These are phyloP conservation scores for Magnaporthiopsis rhizophila DNA, from an alignment of 2,329 filamentous ascomycete genomes.

Conservation along the genomic window DNA sequence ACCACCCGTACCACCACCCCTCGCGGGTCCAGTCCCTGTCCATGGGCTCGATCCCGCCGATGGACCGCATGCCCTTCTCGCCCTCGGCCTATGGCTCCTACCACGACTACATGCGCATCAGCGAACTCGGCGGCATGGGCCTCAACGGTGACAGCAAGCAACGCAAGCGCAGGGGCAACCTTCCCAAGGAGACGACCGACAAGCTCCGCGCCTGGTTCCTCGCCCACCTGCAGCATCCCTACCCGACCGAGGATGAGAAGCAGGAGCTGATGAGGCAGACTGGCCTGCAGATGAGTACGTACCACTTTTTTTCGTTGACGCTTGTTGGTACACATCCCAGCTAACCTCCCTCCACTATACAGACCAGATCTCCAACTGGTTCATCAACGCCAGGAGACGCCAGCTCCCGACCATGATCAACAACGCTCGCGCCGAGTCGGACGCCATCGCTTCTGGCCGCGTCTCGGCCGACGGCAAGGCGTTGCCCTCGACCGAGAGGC, in stretches of 20 bases:
- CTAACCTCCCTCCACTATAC: slow-evolving; percentile 1
- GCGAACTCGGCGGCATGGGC: slow-evolving; percentile 29
- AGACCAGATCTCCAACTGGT: slow-evolving; percentile 74
- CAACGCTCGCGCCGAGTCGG: slow-evolving; percentile 43
- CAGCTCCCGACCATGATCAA: slow-evolving; percentile 54
- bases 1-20: slow-evolving; percentile 32
- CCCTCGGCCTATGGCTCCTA: slow-evolving; percentile 29
- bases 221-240: slow-evolving; percentile 70
- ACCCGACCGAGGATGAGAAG: slow-evolving; percentile 84
- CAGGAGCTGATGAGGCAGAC: slow-evolving; percentile 71
- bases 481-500: slow-evolving; percentile 29
- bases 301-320: too few species aligned
- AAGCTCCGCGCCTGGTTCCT: slow-evolving; percentile 74
- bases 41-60: slow-evolving; percentile 31
- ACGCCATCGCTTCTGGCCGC: slow-evolving; percentile 33
- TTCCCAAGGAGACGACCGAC: slow-evolving; percentile 85
- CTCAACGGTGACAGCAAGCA: slow-evolving; percentile 39
- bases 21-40: slow-evolving; percentile 38
- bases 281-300: slow-evolving; percentile 69
- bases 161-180: slow-evolving; percentile 67
- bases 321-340: too few species aligned
- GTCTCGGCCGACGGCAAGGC: slow-evolving; percentile 27
- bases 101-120: slow-evolving; percentile 34
- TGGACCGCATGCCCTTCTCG: slow-evolving; percentile 37
- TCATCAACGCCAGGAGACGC: slow-evolving; percentile 67